phyloP scores from a whole-genome alignment of 1,139 yeast genomes.

The Taphrina sp. region DNA sequence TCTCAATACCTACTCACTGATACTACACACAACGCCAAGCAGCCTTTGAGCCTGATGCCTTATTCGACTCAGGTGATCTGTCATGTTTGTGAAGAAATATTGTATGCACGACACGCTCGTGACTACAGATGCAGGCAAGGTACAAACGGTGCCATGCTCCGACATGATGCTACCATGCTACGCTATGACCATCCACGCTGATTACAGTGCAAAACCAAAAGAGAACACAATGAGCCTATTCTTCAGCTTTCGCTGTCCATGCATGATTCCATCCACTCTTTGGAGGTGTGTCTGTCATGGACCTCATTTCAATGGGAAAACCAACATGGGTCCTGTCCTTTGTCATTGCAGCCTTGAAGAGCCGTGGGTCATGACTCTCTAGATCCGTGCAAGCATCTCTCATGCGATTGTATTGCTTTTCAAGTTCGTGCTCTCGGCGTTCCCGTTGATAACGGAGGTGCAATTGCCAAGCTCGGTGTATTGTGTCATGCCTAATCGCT shows the following conservation, averaged over 20 bases:
- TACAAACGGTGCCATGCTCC: no score
- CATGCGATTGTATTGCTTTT: slow-evolving; percentile 65
- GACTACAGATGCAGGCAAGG: no score
- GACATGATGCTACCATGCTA: no score
- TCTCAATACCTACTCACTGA: no score
- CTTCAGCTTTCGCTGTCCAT: slow-evolving; percentile 44
- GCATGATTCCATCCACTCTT: slow-evolving; percentile 75
- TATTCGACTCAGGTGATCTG: no score
- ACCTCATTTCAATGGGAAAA: slow-evolving; percentile 75
- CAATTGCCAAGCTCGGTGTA: slow-evolving; percentile 78
- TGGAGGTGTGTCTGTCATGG: slow-evolving; percentile 92
- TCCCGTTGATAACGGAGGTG: slow-evolving; percentile 54
- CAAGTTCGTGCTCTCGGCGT: slow-evolving; percentile 52
- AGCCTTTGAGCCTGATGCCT: no score
- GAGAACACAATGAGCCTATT: no score
- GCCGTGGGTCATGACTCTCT: slow-evolving; percentile 51
- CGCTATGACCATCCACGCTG: no score
- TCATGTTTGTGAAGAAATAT: no score
- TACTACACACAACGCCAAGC: no score
- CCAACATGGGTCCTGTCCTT: slow-evolving; percentile 46
- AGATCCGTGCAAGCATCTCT: slow-evolving; percentile 73
- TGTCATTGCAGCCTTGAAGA: slow-evolving; percentile 53
- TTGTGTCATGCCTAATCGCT: slow-evolving; percentile 75
- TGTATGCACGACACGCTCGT: no score
- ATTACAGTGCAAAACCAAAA: no score